These are phyloP conservation scores for Mycena alexandri DNA, from an alignment of 768 basidiomycete genomes.

Conservation along the genomic window DNA sequence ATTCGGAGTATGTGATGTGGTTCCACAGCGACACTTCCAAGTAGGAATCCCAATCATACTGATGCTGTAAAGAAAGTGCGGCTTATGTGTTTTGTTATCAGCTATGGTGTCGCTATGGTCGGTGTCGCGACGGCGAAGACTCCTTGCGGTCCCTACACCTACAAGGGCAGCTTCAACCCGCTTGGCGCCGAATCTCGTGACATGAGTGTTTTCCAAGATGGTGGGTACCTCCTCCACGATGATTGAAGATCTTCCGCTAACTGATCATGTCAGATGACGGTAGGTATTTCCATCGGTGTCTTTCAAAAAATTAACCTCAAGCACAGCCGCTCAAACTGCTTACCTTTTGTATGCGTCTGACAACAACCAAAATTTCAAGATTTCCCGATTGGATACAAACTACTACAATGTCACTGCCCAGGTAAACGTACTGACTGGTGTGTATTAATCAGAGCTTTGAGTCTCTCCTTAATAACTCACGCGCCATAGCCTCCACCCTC, in stretches of 20 bases:
- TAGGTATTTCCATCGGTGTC: constrained; percentile 28
- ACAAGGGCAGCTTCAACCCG: constrained; percentile 66
- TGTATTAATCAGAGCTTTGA: neutral
- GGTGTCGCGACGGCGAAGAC: constrained; percentile 70
- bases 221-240: constrained; percentile 51
- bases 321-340: constrained; percentile 57
- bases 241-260: constrained; percentile 15
- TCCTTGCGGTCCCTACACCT: constrained; percentile 73
- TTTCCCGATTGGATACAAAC: constrained; percentile 66
- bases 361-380: constrained; percentile 79
- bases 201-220: constrained; percentile 69
- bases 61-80: neutral
- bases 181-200: constrained; percentile 72
- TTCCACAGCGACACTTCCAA: constrained; percentile 75
- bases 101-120: constrained; percentile 74
- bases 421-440: constrained; percentile 61
- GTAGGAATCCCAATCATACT: constrained; percentile 47
- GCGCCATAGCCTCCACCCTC: constrained; percentile 60
- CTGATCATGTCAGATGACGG: constrained; percentile 52
- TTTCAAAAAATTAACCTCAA: constrained; percentile 9
- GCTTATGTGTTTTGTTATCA: constrained; percentile 38
- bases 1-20: constrained; percentile 77
- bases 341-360: constrained; percentile 77
- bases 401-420: constrained; percentile 68
- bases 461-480: neutral